phyloP scores from a whole-genome alignment of 2,329 filamentous ascomycete genomes.

The Lachnellula suecica region DNA sequence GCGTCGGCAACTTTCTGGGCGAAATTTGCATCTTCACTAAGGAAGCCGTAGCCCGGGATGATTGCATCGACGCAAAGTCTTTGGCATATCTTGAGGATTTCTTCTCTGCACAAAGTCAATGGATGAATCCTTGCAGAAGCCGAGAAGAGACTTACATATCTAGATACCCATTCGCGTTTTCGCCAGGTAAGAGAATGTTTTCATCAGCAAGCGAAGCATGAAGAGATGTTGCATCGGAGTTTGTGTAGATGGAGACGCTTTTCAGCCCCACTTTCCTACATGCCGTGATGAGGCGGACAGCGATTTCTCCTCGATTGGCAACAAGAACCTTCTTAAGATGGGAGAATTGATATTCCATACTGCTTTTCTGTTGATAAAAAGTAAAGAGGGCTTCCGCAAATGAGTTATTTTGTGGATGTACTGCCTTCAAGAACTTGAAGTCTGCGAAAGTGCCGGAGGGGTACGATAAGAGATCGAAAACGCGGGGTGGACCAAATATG shows the following conservation, averaged over 20 bases:
- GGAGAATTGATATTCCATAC: neutral
- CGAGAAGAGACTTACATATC: conserved; percentile 6
- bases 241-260: conserved; percentile 53
- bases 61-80: conserved; percentile 47
- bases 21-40: conserved; percentile 64
- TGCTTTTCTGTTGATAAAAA: neutral
- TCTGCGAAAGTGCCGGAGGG: neutral
- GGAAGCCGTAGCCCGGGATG: conserved; percentile 67
- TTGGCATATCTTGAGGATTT: conserved; percentile 11
- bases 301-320: conserved; percentile 57
- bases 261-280: conserved; percentile 30
- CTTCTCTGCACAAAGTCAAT: neutral
- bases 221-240: conserved; percentile 39
- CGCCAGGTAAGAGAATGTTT: conserved; percentile 9
- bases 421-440: neutral
- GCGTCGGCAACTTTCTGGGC: conserved; percentile 50
- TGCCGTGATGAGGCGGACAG: conserved; percentile 40
- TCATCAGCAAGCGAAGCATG: conserved; percentile 15
- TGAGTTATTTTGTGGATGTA: neutral
- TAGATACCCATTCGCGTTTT: conserved; percentile 14
- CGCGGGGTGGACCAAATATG: neutral
- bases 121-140: neutral
- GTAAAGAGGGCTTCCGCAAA: neutral
- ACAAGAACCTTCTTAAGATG: conserved; percentile 11
- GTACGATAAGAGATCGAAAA: neutral